Evolutionary conservation across 1,284 basidiomycete species (phyloP), one percentile per base, ranked within the genome.

Genomic region (Grifola frondosa): DNA sequence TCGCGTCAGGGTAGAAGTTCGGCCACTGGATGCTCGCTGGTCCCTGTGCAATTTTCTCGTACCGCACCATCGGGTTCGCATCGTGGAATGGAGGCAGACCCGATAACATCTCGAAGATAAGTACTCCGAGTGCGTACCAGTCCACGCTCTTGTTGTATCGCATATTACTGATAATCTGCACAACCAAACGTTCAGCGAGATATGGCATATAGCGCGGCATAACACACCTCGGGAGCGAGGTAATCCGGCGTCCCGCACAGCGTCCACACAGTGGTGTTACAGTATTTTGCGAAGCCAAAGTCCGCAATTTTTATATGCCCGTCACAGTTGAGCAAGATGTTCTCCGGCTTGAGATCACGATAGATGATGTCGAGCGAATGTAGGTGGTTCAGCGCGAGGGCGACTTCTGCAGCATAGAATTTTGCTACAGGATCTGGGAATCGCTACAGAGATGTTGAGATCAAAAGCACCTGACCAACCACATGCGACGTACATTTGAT

Each of bases 381-480:
- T 3, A 99, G 74, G 66, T 97, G 90, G 63, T 97, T 91, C 48
- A 99, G 80, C 0, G 95, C 96, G 30, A 98, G 77, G 6, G 92
- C 93, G 10, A 99, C 96, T 65, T 99, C 96, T 4, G 97, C 96
- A 0, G 94, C 92, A 58, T 98, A 99, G 69, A 99, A 99, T 66
- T 99, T 99, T 22, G 97, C 96, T 4, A 99, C 97, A 2, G 94
- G 93, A 58, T 97, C 95, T 1, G 97, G 96, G 70, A 99, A 99
- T 28, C 96, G 80, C 88, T 97, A 67, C 15, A 48, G 37, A 41
- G 24, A 13, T 22, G 17, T 16, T 35, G 16, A 38, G 40, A 6
- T 20, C 23, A n/a, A 12, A 6, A 33, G 37, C n/a, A 34, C 12
- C 29, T 39, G 11, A 19, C n/a, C n/a, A 23, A 15, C n/a, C 16